Percentiles rank a stretch among this genome's conserved stretches.
These are phyloP conservation scores for Pestalotiopsis sp. DNA, from an alignment of 2,329 filamentous ascomycete species.

Conservation along the genomic window DNA sequence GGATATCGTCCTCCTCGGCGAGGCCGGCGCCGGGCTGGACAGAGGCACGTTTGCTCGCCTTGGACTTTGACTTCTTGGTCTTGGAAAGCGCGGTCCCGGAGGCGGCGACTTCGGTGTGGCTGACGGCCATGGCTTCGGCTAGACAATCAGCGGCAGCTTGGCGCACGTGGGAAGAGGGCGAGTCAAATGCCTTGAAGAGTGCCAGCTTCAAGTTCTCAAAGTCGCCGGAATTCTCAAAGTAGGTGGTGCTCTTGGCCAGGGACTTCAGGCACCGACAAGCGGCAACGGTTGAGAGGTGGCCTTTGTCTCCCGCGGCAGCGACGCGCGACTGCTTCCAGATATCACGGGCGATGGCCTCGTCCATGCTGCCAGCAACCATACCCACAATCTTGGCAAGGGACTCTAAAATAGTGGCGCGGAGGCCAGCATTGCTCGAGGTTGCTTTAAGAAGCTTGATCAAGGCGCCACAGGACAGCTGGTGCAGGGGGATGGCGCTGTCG, in stretches of 20 bases:
- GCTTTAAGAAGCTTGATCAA: constrained; percentile 80
- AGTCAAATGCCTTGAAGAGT: constrained; percentile 87
- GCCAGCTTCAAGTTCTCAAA: constrained; percentile 86
- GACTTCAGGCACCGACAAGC: constrained; percentile 80
- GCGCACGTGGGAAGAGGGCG: constrained; percentile 71
- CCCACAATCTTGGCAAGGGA: constrained; percentile 75
- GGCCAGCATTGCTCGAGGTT: constrained; percentile 77
- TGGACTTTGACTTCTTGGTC: constrained; percentile 67
- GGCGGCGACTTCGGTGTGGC: constrained; percentile 66
- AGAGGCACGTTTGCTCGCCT: constrained; percentile 57
- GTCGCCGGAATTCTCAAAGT: constrained; percentile 86
- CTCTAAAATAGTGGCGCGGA: constrained; percentile 77
- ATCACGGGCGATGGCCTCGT: constrained; percentile 84
- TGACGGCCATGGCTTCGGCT: constrained; percentile 80
- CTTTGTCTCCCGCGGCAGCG: constrained; percentile 78
- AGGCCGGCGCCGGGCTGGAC: constrained; percentile 63
- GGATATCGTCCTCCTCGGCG: constrained; percentile 73
- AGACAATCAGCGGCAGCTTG: constrained; percentile 87
- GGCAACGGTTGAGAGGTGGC: constrained; percentile 75
- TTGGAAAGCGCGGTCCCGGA: constrained; percentile 53
- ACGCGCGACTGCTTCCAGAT: constrained; percentile 90
- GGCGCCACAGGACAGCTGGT: constrained; percentile 72
- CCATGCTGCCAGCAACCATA: constrained; percentile 76
- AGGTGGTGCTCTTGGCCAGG: constrained; percentile 71
- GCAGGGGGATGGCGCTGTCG: constrained; percentile 86